A percentile compares a stretch with the other conserved stretches of the same genome.
These are phyloP conservation scores for Leccinum longicurvipes DNA, from an alignment of 768 basidiomycete genomes.

Conservation along the genomic window DNA sequence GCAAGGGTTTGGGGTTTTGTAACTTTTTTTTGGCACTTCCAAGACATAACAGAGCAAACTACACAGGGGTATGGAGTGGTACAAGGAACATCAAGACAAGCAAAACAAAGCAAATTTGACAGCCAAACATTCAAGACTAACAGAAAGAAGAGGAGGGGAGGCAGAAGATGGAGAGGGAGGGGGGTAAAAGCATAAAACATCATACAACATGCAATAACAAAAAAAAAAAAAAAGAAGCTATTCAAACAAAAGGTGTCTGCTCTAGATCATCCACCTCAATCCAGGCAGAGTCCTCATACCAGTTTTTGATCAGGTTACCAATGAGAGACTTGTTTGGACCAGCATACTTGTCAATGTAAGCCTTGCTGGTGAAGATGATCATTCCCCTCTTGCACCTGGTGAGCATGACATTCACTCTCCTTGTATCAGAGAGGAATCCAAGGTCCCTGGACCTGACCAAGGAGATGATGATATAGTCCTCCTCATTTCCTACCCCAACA, in stretches of 20 bases:
- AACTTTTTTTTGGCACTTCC: neutral
- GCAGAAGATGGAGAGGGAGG: neutral
- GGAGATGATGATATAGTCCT: conserved; percentile 72
- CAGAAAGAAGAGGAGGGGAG: neutral
- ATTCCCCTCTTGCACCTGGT: conserved; percentile 76
- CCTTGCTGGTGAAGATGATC: conserved; percentile 64
- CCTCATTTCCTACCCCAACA: conserved; percentile 67
- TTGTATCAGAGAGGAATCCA: conserved; percentile 64
- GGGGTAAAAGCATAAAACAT: neutral
- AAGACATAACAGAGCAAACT: conserved; percentile 8
- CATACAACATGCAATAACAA: neutral
- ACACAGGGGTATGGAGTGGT: neutral
- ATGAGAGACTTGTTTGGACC: conserved; percentile 44
- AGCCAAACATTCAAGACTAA: neutral
- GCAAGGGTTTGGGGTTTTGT: conserved; percentile 8
- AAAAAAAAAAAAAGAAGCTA: neutral
- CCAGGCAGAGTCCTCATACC: conserved; percentile 36
- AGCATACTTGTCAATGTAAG: conserved; percentile 58
- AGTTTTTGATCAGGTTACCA: conserved; percentile 34
- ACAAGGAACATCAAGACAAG: neutral
- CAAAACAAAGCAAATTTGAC: neutral
- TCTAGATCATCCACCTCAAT: conserved; percentile 32
- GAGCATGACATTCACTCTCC: conserved; percentile 86
- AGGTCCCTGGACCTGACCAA: conserved; percentile 58
- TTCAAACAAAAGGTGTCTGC: conserved; percentile 16